Base-by-base conservation (phyloP, 306 rosid species). In the Cucurbita ficifolia region DNA sequence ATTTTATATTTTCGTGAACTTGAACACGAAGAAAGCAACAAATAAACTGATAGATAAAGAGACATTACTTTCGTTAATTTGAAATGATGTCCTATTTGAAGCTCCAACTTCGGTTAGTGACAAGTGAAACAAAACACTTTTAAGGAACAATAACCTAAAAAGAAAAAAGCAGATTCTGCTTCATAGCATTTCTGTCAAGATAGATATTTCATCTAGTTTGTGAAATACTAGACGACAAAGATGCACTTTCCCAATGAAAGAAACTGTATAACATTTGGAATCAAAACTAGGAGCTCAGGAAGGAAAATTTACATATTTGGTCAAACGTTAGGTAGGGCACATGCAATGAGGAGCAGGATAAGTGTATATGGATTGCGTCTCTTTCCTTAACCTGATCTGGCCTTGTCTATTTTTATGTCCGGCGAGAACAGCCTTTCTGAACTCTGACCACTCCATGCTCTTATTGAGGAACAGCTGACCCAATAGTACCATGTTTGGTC, bases 331-430 rank as follows among this genome's bases (percentile, higher is more conserved):
- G 38, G n/a, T 60, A 12, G 11, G n/a, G 52, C 97, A 94, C 91
- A 91, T 91, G 85, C 99, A 94, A 79, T 94, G 88, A 79, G 97
- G 97, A 80, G 88, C 91, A 53, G 99, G 99, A 55, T 94, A 94
- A 16, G 99, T 87, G 51, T 94, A 94, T 65, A 94, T 81, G 49
- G 99, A 94, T 61, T 94, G 99, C 81, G 79, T 85, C 45, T 90
- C 90, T 88, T 84, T 94, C 79, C 97, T 86, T 55, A 84, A 73
- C 81, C 89, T 89, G 68, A 89, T 78, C 85, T 94, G 92, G 17
- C 97, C 98, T 82, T 86, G 96, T 82, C 98, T 89, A 42, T 69
- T 89, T 82, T 73, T 83, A 75, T 94, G 97, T 78, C 97, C 97
- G n/a, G 82, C 82, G 19, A 78, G 35, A 76, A 89, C 95, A 46